Evolutionary conservation across 2,329 filamentous ascomycete species (phyloP), one percentile per base, ranked within the genome.

Genomic region (Teratosphaeriaceae sp.): DNA sequence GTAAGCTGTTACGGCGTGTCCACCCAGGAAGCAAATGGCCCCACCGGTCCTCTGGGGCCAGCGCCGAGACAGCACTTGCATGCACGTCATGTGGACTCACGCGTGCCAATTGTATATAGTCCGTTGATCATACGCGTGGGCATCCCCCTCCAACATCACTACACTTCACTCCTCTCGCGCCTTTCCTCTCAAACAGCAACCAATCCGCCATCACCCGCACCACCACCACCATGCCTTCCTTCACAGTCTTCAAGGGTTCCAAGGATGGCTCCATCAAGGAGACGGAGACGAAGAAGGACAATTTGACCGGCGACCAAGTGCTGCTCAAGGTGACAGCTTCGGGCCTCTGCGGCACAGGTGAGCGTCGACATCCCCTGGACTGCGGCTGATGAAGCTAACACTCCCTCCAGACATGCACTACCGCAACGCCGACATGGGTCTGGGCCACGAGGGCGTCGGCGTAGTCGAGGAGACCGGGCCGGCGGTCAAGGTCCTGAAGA

Each of bases 171-270:
- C n/a, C n/a, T n/a, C n/a, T n/a, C n/a, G n/a, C n/a, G n/a, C n/a
- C n/a, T n/a, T n/a, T n/a, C n/a, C n/a, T n/a, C n/a, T n/a, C n/a
- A n/a, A n/a, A n/a, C n/a, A n/a, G n/a, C n/a, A n/a, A n/a, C n/a
- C n/a, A n/a, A n/a, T n/a, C n/a, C n/a, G n/a, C n/a, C n/a, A n/a
- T n/a, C n/a, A n/a, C n/a, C n/a, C n/a, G n/a, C n/a, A n/a, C 33
- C 5, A 5, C 8, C 6, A n/a, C 24, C 20, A 24, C 43, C 43
- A 63, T 63, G 61, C 53, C 57, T 51, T 58, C 58, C 41, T 81
- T 80, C 68, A 82, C 76, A 29, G 76, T 82, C 44, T 83, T 71
- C 73, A 81, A 79, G 58, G 80, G 80, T 51, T 70, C 70, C 50
- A 69, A 76, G 51, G 72, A 73, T 44, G 78, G 79, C 54, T 67